Conservation (phyloP, 1,284 basidiomycete genomes). For the Cutaneotrichosporon spelunceum region DNA sequence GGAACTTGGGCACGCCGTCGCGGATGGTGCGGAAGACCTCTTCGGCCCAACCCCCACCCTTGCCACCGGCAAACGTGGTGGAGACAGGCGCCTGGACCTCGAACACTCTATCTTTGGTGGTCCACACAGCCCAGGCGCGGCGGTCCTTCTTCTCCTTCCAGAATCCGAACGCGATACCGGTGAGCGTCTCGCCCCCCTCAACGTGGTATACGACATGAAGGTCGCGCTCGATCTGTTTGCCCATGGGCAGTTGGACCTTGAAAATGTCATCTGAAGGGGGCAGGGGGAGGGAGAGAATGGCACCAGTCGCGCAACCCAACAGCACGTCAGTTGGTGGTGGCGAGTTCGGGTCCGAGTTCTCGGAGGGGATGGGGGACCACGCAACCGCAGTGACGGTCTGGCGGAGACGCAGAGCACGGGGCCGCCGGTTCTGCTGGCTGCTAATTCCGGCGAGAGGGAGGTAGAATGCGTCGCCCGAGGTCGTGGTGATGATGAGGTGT, state of each 20-base stretch:
- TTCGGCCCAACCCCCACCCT: conserved; percentile 69
- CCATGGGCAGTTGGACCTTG: conserved; percentile 57
- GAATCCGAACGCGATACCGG: conserved; percentile 75
- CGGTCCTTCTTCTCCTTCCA: conserved; percentile 37
- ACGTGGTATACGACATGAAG: conserved; percentile 74
- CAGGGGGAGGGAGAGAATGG: conserved; percentile 72
- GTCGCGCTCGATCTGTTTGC: conserved; percentile 57
- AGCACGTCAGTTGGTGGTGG: conserved; percentile 54
- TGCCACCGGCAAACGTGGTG: conserved; percentile 36
- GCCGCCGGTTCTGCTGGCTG: conserved; percentile 60
- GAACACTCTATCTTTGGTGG: conserved; percentile 85
- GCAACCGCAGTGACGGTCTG: conserved; percentile 88
- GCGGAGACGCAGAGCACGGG: conserved; percentile 74
- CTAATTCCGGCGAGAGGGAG: conserved; percentile 56
- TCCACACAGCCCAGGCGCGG: conserved; percentile 63
- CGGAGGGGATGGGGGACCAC: conserved; percentile 67
- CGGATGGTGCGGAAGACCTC: conserved; percentile 69
- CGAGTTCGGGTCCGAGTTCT: conserved; percentile 18
- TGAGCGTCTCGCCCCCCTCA: conserved; percentile 72
- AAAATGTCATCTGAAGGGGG: conserved; percentile 81
- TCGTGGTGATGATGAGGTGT: conserved; percentile 81
- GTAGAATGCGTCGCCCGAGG: conserved; percentile 92
- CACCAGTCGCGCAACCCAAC: conserved; percentile 80
- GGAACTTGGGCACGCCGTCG: conserved; percentile 74
- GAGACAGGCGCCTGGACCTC: conserved; percentile 70